Percentiles rank a stretch among this genome's conserved stretches.
These are phyloP conservation scores for Xylariomycetidae sp. DNA, from an alignment of 2,329 filamentous ascomycete species.

Conservation along the genomic window DNA sequence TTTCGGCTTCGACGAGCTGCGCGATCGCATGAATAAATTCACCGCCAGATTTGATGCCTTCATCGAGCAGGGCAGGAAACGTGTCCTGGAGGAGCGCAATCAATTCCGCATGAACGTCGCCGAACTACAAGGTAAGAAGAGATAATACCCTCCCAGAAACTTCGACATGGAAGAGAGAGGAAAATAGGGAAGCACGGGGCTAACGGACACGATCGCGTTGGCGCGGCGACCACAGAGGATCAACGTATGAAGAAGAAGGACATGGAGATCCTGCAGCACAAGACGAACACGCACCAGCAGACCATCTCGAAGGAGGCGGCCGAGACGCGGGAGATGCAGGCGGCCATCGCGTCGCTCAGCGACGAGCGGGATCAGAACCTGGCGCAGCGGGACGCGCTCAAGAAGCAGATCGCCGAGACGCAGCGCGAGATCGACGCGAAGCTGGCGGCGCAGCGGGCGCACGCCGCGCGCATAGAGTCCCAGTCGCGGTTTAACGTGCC, in stretches of 20 bases:
- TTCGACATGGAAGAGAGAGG: too few species aligned
- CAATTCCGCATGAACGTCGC: conserved; percentile 87
- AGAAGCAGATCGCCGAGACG: conserved; percentile 59
- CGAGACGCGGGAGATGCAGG: conserved; percentile 72
- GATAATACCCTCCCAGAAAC: too few species aligned
- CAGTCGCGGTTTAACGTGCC: conserved; percentile 87
- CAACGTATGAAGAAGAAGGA: conserved; percentile 84
- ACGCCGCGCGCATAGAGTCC: conserved; percentile 70
- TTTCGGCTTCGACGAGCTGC: conserved; percentile 93
- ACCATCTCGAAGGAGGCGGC: conserved; percentile 71
- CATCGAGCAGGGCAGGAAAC: conserved; percentile 85
- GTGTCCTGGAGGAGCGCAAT: conserved; percentile 88
- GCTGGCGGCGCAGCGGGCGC: conserved; percentile 66
- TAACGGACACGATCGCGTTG: too few species aligned
- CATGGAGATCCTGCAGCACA: conserved; percentile 75
- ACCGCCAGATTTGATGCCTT: conserved; percentile 87
- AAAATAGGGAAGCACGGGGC: too few species aligned
- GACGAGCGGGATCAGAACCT: conserved; percentile 58
- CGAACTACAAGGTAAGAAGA: conserved; percentile 73
- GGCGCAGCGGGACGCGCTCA: conserved; percentile 50
- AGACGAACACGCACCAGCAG: conserved; percentile 66
- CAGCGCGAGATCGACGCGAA: conserved; percentile 66
- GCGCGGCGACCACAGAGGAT: conserved; percentile 59
- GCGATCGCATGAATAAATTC: conserved; percentile 92
- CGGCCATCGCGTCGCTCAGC: conserved; percentile 53